Base-by-base conservation (phyloP, 1,284 basidiomycete genomes). In the Pterulicium gracile region DNA sequence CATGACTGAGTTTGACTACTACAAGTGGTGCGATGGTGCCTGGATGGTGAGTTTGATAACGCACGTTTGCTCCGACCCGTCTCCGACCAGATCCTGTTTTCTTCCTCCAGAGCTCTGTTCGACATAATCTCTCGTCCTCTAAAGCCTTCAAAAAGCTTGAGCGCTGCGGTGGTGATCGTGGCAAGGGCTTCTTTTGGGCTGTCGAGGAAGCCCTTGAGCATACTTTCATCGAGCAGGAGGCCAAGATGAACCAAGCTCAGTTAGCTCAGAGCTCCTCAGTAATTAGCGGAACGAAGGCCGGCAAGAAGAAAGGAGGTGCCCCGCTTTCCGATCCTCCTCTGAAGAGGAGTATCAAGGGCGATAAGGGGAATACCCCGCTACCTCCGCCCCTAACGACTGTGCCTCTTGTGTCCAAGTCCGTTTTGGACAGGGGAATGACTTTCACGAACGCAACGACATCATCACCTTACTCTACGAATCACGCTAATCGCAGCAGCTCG, bases 161-260 rank as follows among this genome's bases (percentile, higher is more conserved):
- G 47, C 73, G 86, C 35, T 87, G 82, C 51, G 79, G 83, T 20
- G 88, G 88, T 47, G 88, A 89, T 58, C 81, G 85, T 47, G 88
- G 89, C 12, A 93, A 93, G 59, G 90, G 89, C 1, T 89, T 82
- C 51, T 86, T 90, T 51, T 94, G 91, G 91, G 84, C 84, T 20
- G 70, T 94, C 21, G 88, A 92, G 55, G 79, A 82, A 46, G 76
- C 81, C 45, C 73, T 73, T 56, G 75, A 81, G 49, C 80, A 79
- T 50, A 68, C 68, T 21, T 73, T 87, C 41, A 75, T 79, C 56
- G 80, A 82, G 52, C 80, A 81, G 56, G 81, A 85, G 49, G 70
- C 69, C 17, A 77, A 76, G 56, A 59, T 19, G 68, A 66, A 50
- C 27, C 27, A 32, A n/a, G 27, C 27, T 32, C 27, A 32, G 27